Evolutionary conservation across 805 yeast genomes (phyloP).

Genomic region (Candida maltosa): DNA sequence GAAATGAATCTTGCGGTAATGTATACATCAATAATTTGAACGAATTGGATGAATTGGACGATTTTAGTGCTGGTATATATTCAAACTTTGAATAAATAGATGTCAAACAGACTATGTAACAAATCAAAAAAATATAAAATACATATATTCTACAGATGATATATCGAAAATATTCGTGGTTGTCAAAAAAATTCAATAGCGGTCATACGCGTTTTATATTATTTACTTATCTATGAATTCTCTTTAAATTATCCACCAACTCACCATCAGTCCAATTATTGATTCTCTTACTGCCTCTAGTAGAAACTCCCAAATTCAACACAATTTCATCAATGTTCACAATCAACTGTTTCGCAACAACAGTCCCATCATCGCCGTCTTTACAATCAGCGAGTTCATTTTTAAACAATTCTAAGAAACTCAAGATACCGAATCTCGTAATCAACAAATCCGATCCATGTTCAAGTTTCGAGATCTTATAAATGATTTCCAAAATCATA

Average conservation of each 20-base stretch:
- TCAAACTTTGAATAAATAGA: conserved; percentile 61
- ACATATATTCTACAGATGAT: no score
- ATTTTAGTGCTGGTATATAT: conserved; percentile 85
- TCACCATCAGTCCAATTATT: conserved; percentile 62
- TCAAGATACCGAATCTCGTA: conserved; percentile 49
- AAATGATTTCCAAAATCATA: conserved; percentile 40
- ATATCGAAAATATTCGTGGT: no score
- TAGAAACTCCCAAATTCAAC: conserved; percentile 40
- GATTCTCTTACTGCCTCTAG: conserved; percentile 49
- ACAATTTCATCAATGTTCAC: conserved; percentile 46
- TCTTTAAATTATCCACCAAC: conserved; percentile 41
- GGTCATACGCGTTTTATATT: no score
- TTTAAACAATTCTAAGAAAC: conserved; percentile 24
- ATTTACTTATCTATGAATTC: conserved; percentile 22
- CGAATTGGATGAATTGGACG: conserved; percentile 64
- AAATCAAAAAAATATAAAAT: no score
- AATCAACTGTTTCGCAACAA: conserved; percentile 25
- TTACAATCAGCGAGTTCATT: conserved; percentile 14
- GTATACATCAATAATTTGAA: conserved; percentile 34
- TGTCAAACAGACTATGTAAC: no score
- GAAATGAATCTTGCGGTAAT: conserved; percentile 29
- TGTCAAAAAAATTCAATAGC: no score
- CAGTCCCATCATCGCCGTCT: conserved; percentile 7
- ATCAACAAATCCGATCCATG: conserved; percentile 57
- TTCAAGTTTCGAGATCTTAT: conserved; percentile 48